Evolutionary conservation across 768 basidiomycete species (phyloP).

Genomic region (Agaricus blazei): DNA sequence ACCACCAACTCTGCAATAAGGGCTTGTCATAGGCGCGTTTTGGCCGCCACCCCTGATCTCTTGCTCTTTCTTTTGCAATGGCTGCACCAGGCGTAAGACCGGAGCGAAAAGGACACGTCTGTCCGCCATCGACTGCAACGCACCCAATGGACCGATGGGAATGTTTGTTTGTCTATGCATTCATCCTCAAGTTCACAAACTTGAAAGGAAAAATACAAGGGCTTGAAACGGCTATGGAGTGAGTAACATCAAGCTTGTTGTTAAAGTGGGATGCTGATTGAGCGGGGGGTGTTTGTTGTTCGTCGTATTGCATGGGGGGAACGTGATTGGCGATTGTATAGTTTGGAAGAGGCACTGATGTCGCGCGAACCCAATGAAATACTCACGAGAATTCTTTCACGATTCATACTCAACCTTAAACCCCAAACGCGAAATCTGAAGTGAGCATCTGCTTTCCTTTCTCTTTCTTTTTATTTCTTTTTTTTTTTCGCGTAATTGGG

Average conservation of each 20-base stretch:
- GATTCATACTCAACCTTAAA: constrained; percentile 77
- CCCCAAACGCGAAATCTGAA: constrained; percentile 89
- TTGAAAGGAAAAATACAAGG: constrained; percentile 74
- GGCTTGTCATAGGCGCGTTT: constrained; percentile 10
- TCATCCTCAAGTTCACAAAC: constrained; percentile 78
- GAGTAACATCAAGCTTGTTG: constrained; percentile 28
- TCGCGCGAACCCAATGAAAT: constrained; percentile 67
- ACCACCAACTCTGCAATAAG: constrained; percentile 12
- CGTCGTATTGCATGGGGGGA: background rate
- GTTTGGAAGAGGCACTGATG: constrained; percentile 77
- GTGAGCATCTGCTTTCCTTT: constrained; percentile 42
- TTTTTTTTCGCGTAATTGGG: constrained; percentile 6
- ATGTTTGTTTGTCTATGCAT: constrained; percentile 78
- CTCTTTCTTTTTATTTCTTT: constrained; percentile 13
- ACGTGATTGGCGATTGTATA: constrained; percentile 28
- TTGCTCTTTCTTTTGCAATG: constrained; percentile 33
- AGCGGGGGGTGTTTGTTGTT: constrained; percentile 1
- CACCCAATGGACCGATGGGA: constrained; percentile 87
- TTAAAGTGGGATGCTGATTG: constrained; percentile 13
- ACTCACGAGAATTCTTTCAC: constrained; percentile 65
- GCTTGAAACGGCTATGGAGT: constrained; percentile 81
- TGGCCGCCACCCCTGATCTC: constrained; percentile 14
- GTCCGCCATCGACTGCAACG: constrained; percentile 56
- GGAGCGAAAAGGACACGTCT: constrained; percentile 41
- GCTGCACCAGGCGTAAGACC: constrained; percentile 19